phyloP scores from a whole-genome alignment of 139 green algal species.

The Spirogloea muscicola region DNA sequence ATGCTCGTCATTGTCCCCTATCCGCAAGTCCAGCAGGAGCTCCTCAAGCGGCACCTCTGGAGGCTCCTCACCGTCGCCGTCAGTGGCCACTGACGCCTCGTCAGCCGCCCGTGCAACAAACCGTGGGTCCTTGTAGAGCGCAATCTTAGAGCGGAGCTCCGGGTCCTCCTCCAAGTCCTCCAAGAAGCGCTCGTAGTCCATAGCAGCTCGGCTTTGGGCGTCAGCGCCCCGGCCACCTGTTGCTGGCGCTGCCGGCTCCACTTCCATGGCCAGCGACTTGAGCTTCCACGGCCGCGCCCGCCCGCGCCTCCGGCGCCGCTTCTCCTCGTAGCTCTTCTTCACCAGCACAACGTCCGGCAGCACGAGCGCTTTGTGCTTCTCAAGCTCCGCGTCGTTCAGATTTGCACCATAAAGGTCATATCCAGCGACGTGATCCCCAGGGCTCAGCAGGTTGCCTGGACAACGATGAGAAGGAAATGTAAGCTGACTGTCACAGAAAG shows the following conservation, averaged over 20 bases:
- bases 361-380: slow-evolving; percentile 48
- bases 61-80: slow-evolving; percentile 48
- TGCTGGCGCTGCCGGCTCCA: background rate
- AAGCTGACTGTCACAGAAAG: no score
- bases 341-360: slow-evolving; percentile 87
- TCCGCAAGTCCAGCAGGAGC: slow-evolving; percentile 81
- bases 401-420: slow-evolving; percentile 83
- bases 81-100: no score
- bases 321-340: slow-evolving; percentile 87
- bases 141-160: slow-evolving; percentile 62
- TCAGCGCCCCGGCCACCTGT: slow-evolving; percentile 27
- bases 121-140: slow-evolving; percentile 43
- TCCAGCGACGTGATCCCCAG: slow-evolving; percentile 76
- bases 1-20: slow-evolving; percentile 1
- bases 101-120: slow-evolving; percentile 21
- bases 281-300: slow-evolving; percentile 48
- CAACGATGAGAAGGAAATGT: no score
- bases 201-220: no score
- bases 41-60: slow-evolving; percentile 87
- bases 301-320: slow-evolving; percentile 55
- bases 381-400: slow-evolving; percentile 70
- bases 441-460: slow-evolving; percentile 61
- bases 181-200: slow-evolving; percentile 80
- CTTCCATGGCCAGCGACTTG: slow-evolving; percentile 30
- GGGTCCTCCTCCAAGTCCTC: slow-evolving; percentile 80